Evolutionary conservation across 148 eudicot species (phyloP).

Genomic region (Amaranthus cruentus): DNA sequence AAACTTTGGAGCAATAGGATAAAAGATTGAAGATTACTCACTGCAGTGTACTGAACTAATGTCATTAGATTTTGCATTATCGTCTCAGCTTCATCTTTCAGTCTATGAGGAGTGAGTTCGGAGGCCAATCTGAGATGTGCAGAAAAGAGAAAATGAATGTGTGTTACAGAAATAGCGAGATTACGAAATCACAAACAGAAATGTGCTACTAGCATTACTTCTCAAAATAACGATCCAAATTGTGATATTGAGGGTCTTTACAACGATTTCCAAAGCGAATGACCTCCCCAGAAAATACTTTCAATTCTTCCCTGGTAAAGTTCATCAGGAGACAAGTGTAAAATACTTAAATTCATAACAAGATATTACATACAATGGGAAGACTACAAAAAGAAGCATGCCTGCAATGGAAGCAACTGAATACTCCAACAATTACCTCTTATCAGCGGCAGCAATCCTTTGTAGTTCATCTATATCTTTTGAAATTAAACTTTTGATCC

Average conservation of each 20-base stretch:
- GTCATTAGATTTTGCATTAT: slow-evolving; percentile 64
- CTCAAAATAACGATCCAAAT: slow-evolving; percentile 95
- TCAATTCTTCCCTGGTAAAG: slow-evolving; percentile 74
- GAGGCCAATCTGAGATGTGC: slow-evolving; percentile 43
- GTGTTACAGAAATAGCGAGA: slow-evolving; percentile 1
- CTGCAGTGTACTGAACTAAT: slow-evolving; percentile 88
- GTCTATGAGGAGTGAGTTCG: slow-evolving; percentile 65
- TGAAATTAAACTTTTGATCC: slow-evolving; percentile 73
- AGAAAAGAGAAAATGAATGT: slow-evolving; percentile 5
- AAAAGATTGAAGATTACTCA: slow-evolving; percentile 39
- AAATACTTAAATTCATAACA: not conserved
- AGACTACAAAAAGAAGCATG: not conserved
- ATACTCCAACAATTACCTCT: slow-evolving; percentile 50
- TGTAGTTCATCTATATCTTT: slow-evolving; percentile 76
- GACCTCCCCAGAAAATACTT: slow-evolving; percentile 85
- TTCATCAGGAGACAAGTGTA: slow-evolving; percentile 9
- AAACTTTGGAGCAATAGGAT: slow-evolving; percentile 3
- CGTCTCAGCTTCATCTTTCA: slow-evolving; percentile 78
- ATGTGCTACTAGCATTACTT: slow-evolving; percentile 43
- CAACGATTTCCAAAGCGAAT: slow-evolving; percentile 97
- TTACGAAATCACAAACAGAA: not conserved
- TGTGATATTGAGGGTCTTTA: slow-evolving; percentile 98
- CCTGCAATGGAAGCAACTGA: not conserved
- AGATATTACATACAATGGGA: slow-evolving; percentile 7
- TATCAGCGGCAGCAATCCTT: slow-evolving; percentile 90